Conservation (phyloP, 2,329 filamentous ascomycete species). For the Fusarium setosum region DNA sequence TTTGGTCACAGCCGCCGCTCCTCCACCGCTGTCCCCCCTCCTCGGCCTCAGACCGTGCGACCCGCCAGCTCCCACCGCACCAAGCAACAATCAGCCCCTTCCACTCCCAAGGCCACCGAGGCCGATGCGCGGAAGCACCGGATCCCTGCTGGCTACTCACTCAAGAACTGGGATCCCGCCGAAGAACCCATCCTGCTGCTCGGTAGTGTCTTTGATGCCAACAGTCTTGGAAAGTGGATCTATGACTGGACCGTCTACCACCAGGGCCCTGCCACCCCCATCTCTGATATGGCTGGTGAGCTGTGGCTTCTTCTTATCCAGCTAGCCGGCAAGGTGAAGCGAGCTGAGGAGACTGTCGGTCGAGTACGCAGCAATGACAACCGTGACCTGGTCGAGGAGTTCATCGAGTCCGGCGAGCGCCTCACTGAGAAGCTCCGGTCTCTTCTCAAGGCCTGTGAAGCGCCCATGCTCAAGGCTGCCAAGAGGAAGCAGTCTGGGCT, state of each 20-base stretch:
- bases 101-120: constrained; percentile 64
- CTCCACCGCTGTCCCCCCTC: constrained; percentile 62
- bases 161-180: constrained; percentile 97
- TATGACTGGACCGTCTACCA: constrained; percentile 99
- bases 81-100: constrained; percentile 44
- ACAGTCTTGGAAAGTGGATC: constrained; percentile 98
- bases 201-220: constrained; percentile 96
- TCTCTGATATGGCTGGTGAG: constrained; percentile 92
- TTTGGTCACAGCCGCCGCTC: constrained; percentile 58
- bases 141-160: constrained; percentile 90
- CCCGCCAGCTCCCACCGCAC: constrained; percentile 49
- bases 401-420: constrained; percentile 88
- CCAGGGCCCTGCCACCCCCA: constrained; percentile 82
- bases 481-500: constrained; percentile 77
- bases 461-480: constrained; percentile 92
- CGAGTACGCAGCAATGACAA: constrained; percentile 80
- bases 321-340: constrained; percentile 92
- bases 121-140: constrained; percentile 71
- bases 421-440: constrained; percentile 87
- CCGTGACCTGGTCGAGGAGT: constrained; percentile 86
- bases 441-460: constrained; percentile 90
- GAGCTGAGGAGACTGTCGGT: constrained; percentile 81
- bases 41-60: constrained; percentile 64
- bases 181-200: constrained; percentile 95
- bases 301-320: constrained; percentile 96